Percentiles rank a stretch among this genome's conserved stretches.
Evolutionary conservation across 2,329 filamentous ascomycete species (phyloP).

Genomic region (Aspergillus awamori): DNA sequence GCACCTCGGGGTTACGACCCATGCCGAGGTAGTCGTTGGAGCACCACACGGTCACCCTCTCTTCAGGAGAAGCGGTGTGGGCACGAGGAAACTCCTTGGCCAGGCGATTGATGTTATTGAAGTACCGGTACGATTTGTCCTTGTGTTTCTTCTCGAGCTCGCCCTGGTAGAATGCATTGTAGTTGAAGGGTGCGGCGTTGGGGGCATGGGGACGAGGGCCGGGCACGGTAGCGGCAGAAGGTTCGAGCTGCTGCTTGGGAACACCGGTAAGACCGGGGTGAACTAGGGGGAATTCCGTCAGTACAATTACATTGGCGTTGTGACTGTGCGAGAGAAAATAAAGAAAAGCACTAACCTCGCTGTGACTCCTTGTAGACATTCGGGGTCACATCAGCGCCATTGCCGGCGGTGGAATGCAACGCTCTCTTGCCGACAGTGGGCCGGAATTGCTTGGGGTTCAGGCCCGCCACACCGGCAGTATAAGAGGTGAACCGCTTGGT

Average conservation of each 20-base stretch:
- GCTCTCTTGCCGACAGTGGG: conserved; percentile 64
- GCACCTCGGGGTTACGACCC: conserved; percentile 84
- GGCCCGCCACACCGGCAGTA: conserved; percentile 33
- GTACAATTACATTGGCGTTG: background rate
- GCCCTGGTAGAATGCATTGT: conserved; percentile 81
- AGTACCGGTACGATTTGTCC: conserved; percentile 99
- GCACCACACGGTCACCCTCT: conserved; percentile 96
- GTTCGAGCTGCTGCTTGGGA: conserved; percentile 25
- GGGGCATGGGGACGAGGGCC: conserved; percentile 54
- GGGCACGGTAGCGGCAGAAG: conserved; percentile 32
- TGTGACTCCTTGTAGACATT: conserved; percentile 53
- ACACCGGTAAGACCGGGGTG: conserved; percentile 28
- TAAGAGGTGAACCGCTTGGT: conserved; percentile 44
- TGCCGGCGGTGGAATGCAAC: conserved; percentile 77
- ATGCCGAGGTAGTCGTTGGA: conserved; percentile 99
- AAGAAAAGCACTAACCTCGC: conserved; percentile 44
- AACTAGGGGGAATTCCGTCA: conserved; percentile 14
- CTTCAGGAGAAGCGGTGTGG: conserved; percentile 80
- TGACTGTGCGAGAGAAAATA: background rate
- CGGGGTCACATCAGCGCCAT: conserved; percentile 77
- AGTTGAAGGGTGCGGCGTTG: conserved; percentile 72
- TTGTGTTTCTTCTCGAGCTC: conserved; percentile 99
- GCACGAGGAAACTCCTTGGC: conserved; percentile 95
- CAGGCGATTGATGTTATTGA: conserved; percentile 99
- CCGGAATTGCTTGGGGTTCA: conserved; percentile 50